Evolutionary conservation across 495 filamentous ascomycete genomes (phyloP).

Genomic region (Lichenothelia convexa): DNA sequence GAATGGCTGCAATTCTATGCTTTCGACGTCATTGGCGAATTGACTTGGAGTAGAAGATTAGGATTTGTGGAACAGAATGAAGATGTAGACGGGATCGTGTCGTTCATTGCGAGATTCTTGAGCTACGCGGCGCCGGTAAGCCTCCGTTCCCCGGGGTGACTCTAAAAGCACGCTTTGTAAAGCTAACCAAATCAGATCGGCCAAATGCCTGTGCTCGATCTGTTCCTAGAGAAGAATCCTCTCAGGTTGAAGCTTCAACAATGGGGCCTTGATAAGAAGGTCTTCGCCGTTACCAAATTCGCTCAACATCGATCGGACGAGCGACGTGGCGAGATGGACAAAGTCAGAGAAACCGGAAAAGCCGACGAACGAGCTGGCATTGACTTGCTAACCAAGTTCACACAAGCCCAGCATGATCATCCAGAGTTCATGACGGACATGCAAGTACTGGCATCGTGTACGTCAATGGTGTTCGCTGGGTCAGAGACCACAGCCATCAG

Average conservation of each 20-base stretch:
- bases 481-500: slow-evolving; percentile 26
- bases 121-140: slow-evolving; percentile 27
- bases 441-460: slow-evolving; percentile 45
- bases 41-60: slow-evolving; percentile 23
- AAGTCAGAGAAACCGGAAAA: slow-evolving; percentile 18
- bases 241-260: slow-evolving; percentile 20
- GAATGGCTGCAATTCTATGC: slow-evolving; percentile 65
- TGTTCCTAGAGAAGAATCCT: slow-evolving; percentile 33
- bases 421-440: slow-evolving; percentile 46
- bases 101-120: slow-evolving; percentile 25
- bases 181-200: slow-evolving; percentile 22
- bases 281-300: slow-evolving; percentile 44
- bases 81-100: slow-evolving; percentile 24
- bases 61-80: slow-evolving; percentile 23
- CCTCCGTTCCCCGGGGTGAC: not conserved
- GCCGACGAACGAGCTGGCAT: slow-evolving; percentile 22
- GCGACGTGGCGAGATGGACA: slow-evolving; percentile 27
- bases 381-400: slow-evolving; percentile 30
- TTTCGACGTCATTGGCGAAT: slow-evolving; percentile 51
- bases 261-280: slow-evolving; percentile 30
- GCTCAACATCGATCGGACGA: slow-evolving; percentile 37
- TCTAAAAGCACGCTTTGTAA: slow-evolving; percentile 15
- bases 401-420: slow-evolving; percentile 27
- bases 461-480: slow-evolving; percentile 42
- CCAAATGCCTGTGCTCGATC: slow-evolving; percentile 34